These are phyloP conservation scores for Solanum bulbocastanum DNA, from an alignment of 257 asterid species.

Conservation along the genomic window DNA sequence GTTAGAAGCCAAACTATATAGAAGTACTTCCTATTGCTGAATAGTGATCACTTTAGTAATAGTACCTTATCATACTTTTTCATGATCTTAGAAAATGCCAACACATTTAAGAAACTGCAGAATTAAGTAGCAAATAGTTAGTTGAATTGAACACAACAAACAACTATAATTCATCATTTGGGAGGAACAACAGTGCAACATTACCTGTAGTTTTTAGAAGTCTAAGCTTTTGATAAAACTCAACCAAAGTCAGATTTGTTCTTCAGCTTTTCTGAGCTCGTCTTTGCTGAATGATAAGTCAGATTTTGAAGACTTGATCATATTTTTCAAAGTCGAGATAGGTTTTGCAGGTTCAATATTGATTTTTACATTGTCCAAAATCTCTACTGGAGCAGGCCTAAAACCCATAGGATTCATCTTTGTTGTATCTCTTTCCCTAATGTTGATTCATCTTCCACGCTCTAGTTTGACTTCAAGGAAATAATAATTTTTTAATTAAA, in stretches of 20 bases:
- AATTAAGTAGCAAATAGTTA: not conserved
- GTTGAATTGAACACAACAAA: not conserved
- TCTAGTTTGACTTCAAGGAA: not conserved
- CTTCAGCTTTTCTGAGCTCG: slow-evolving; percentile 59
- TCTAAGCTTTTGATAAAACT: slow-evolving; percentile 57
- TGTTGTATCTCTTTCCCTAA: not conserved
- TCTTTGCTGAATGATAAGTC: slow-evolving; percentile 45
- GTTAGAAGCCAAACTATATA: not conserved
- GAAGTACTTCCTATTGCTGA: not conserved
- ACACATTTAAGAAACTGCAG: slow-evolving; percentile 62
- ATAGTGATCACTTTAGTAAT: not conserved
- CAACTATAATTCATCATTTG: not conserved
- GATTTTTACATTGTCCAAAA: slow-evolving; percentile 57
- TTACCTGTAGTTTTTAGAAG: slow-evolving; percentile 59
- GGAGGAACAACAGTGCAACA: not conserved
- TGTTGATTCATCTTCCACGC: not conserved
- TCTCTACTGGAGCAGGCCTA: slow-evolving; percentile 37
- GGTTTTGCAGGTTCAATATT: slow-evolving; percentile 69
- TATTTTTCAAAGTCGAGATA: slow-evolving; percentile 41
- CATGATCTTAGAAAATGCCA: slow-evolving; percentile 82
- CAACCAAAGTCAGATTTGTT: slow-evolving; percentile 45
- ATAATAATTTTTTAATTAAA: not conserved
- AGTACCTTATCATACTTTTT: slow-evolving; percentile 86
- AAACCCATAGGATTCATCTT: slow-evolving; percentile 5
- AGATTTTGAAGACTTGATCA: slow-evolving; percentile 24